These are phyloP conservation scores for Botryotinia calthae DNA, from an alignment of 2,329 filamentous ascomycete genomes.

Conservation along the genomic window DNA sequence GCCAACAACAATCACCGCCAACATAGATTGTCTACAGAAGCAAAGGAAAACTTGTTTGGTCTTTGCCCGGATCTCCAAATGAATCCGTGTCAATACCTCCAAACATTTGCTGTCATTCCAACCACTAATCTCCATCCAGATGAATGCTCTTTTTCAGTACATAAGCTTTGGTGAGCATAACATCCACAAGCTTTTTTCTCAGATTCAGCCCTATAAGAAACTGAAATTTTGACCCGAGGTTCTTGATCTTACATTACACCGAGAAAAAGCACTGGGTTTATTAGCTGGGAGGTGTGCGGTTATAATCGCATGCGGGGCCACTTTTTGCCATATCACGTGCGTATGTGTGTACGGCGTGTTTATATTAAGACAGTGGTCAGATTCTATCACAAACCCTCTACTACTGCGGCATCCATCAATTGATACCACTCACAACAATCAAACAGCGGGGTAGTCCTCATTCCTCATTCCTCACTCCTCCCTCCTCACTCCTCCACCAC, in stretches of 20 bases:
- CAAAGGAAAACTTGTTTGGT: too few species aligned
- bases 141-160: background rate
- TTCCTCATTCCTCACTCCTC: background rate
- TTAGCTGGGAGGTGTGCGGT: background rate
- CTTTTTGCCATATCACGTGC: background rate
- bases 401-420: background rate
- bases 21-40: background rate
- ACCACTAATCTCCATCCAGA: background rate
- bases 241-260: background rate
- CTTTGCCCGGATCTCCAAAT: background rate
- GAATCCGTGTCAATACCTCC: background rate
- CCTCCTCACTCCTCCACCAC: too few species aligned
- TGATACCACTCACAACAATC: background rate
- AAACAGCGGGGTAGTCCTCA: background rate
- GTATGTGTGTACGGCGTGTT: background rate
- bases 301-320: background rate
- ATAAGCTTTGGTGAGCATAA: background rate
- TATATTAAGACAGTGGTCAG: background rate
- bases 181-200: background rate
- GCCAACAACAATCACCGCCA: background rate
- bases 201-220: conserved; percentile 9
- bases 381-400: background rate
- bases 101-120: background rate
- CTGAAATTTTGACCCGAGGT: background rate
- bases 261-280: background rate